Percentiles rank a stretch among this genome's conserved stretches.
Evolutionary conservation across 495 filamentous ascomycete species (phyloP).

Genomic region (Hypoxylon subgilvum): DNA sequence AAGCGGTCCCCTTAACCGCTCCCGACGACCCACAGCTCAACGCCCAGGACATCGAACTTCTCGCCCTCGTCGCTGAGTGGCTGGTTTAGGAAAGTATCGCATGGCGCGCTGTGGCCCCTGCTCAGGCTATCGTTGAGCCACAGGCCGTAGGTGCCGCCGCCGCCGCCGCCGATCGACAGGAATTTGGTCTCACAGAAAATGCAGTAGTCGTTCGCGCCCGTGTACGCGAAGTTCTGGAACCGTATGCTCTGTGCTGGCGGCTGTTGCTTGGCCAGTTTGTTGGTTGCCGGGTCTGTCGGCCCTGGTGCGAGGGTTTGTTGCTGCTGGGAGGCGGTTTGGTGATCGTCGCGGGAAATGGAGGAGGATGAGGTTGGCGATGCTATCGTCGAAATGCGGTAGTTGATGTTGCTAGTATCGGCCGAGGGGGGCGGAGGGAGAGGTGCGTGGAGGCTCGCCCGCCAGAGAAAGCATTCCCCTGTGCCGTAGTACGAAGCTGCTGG

Average conservation of each 20-base stretch:
- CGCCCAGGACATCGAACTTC: conserved; percentile 90
- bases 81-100: conserved; percentile 94
- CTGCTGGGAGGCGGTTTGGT: conserved; percentile 32
- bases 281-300: conserved; percentile 12
- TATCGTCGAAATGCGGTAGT: conserved; percentile 71
- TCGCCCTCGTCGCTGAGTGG: conserved; percentile 90
- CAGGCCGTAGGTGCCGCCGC: conserved; percentile 87
- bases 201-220: conserved; percentile 91
- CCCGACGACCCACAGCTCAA: conserved; percentile 89
- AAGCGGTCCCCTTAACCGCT: conserved; percentile 23
- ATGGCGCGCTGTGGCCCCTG: conserved; percentile 78
- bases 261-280: conserved; percentile 31
- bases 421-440: conserved; percentile 75
- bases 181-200: conserved; percentile 90
- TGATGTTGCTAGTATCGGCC: conserved; percentile 71
- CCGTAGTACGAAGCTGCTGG: conserved; percentile 87
- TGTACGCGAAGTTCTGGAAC: conserved; percentile 97
- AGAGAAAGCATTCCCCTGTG: conserved; percentile 97
- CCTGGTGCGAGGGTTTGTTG: conserved; percentile 40
- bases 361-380: conserved; percentile 29
- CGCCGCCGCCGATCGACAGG: conserved; percentile 81
- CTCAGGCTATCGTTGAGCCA: conserved; percentile 93
- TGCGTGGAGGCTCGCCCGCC: conserved; percentile 74
- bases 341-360: conserved; percentile 37
- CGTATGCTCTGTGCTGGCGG: conserved; percentile 62